These are phyloP conservation scores for Carex littledalei DNA, from an alignment of 176 grass and related monocot species.

Conservation along the genomic window DNA sequence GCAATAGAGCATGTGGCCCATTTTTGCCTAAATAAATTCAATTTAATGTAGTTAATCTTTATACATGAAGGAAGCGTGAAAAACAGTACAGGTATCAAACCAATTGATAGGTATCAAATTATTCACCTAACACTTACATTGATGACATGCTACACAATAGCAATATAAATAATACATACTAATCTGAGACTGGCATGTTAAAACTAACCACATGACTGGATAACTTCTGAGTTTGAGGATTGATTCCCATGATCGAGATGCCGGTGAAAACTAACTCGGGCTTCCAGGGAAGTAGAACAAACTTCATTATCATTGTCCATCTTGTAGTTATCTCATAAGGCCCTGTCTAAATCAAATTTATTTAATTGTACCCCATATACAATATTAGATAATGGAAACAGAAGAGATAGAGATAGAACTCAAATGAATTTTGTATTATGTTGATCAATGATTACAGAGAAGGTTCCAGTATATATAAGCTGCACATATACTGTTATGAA, in stretches of 20 bases:
- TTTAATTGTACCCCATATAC: neutral
- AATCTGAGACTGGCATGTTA: neutral
- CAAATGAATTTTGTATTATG: no score
- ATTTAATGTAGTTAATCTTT: neutral
- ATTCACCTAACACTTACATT: neutral
- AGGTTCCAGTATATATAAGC: no score
- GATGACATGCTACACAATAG: neutral
- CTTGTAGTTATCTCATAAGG: slow-evolving; percentile 83
- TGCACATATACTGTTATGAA: no score
- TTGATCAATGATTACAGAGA: no score
- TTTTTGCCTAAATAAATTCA: neutral
- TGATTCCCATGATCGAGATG: slow-evolving; percentile 75
- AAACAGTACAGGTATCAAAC: neutral
- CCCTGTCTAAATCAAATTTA: slow-evolving; percentile 65
- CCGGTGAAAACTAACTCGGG: slow-evolving; percentile 83
- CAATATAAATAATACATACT: neutral
- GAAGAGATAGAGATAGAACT: no score
- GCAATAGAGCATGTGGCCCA: neutral
- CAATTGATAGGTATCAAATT: neutral
- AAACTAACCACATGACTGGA: slow-evolving; percentile 74
- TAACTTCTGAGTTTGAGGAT: slow-evolving; percentile 72
- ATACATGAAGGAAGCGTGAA: neutral
- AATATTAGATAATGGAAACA: no score
- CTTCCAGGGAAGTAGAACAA: slow-evolving; percentile 78
- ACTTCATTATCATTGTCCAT: slow-evolving; percentile 95